Evolutionary conservation across 805 yeast genomes (phyloP).

Genomic region (Komagataella ulmi): DNA sequence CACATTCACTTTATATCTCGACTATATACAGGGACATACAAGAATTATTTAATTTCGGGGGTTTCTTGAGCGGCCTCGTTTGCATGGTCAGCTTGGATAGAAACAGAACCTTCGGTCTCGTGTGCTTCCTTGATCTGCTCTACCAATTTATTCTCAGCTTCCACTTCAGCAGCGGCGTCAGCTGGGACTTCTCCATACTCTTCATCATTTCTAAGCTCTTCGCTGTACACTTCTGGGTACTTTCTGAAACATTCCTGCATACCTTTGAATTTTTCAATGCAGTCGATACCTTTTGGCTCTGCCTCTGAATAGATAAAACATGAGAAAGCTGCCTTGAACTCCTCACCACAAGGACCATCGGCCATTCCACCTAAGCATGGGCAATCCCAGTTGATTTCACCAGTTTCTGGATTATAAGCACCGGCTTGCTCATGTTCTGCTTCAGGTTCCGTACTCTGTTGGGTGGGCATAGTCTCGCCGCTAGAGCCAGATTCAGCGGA

Average conservation of each 20-base stretch:
- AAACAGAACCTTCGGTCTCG: neutral
- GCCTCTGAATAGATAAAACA: constrained; percentile 90
- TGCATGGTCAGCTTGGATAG: neutral
- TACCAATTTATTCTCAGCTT: neutral
- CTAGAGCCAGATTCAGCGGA: neutral
- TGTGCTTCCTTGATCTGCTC: neutral
- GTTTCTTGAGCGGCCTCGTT: neutral
- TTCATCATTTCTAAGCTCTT: constrained; percentile 75
- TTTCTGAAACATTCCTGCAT: constrained; percentile 93
- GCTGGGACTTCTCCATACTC: constrained; percentile 20
- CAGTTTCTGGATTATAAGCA: constrained; percentile 93
- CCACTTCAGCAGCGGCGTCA: neutral
- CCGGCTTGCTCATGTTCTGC: constrained; percentile 31
- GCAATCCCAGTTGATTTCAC: constrained; percentile 99
- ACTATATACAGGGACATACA: neutral
- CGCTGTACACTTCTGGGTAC: constrained; percentile 88
- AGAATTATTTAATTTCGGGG: neutral
- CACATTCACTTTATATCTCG: neutral
- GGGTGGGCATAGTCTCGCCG: neutral
- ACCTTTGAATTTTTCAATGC: constrained; percentile 76
- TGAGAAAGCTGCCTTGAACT: constrained; percentile 85
- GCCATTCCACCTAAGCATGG: constrained; percentile 99
- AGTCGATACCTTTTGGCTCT: constrained; percentile 95
- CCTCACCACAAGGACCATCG: constrained; percentile 95
- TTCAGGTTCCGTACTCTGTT: neutral